A percentile compares a stretch with the other conserved stretches of the same genome.
Evolutionary conservation across 164 flowering plant genomes (phyloP).

Genomic region (Vitis rupestris): DNA sequence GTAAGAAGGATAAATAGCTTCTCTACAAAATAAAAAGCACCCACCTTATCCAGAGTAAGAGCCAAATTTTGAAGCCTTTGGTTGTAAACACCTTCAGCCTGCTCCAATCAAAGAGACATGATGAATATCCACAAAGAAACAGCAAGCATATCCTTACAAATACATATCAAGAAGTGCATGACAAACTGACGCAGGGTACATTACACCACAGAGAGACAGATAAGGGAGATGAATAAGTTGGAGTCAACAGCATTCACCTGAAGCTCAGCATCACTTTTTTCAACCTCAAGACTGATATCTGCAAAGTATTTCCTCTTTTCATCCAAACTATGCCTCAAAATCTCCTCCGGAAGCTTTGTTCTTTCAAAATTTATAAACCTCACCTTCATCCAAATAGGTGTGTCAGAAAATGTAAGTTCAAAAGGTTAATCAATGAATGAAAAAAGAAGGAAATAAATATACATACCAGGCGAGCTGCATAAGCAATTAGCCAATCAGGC

Average conservation of each 20-base stretch:
- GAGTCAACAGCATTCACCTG: conserved; percentile 51
- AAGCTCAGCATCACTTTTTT: conserved; percentile 93
- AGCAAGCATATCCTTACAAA: not conserved
- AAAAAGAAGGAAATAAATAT: conserved; percentile 6
- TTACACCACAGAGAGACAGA: not conserved
- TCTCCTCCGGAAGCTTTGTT: conserved; percentile 88
- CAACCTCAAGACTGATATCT: conserved; percentile 73
- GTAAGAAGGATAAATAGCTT: not conserved
- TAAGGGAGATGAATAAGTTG: conserved; percentile 1
- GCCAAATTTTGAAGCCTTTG: conserved; percentile 99
- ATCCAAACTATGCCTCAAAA: conserved; percentile 82
- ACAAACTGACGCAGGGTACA: not conserved
- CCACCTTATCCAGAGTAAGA: conserved; percentile 91
- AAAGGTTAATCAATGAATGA: not conserved
- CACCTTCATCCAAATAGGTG: conserved; percentile 51
- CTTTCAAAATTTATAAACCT: conserved; percentile 92
- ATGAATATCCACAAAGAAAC: conserved; percentile 5
- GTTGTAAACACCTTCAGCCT: conserved; percentile 99
- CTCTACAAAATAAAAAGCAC: not conserved
- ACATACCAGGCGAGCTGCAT: conserved; percentile 88
- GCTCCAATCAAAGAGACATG: conserved; percentile 16
- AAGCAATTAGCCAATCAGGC: conserved; percentile 96
- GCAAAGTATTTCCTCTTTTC: conserved; percentile 84
- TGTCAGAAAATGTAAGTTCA: conserved; percentile 8
- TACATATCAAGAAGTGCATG: not conserved